phyloP scores from a whole-genome alignment of 1,284 basidiomycete species.

The Xerocomus amazonicus region DNA sequence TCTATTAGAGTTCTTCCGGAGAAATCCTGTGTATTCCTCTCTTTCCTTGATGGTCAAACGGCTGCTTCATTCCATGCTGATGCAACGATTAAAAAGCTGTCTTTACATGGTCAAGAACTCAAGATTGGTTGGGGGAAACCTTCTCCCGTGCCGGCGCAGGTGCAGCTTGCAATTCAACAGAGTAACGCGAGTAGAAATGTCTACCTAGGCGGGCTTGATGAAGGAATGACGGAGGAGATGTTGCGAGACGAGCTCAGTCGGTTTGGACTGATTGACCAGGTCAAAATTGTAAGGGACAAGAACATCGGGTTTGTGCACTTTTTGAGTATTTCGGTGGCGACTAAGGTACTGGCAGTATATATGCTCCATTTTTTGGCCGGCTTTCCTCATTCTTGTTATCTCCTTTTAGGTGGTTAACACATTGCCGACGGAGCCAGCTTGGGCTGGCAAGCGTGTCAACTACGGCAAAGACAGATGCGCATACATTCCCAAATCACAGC shows the following conservation, averaged over 20 bases:
- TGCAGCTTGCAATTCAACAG: slow-evolving; percentile 83
- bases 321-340: slow-evolving; percentile 87
- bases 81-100: slow-evolving; percentile 87
- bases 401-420: slow-evolving; percentile 75
- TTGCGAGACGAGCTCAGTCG: slow-evolving; percentile 82
- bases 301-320: slow-evolving; percentile 98
- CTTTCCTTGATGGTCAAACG: slow-evolving; percentile 88
- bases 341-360: slow-evolving; percentile 59
- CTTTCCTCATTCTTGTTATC: slow-evolving; percentile 1
- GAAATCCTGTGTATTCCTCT: slow-evolving; percentile 97
- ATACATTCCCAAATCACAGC: slow-evolving; percentile 88
- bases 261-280: slow-evolving; percentile 96
- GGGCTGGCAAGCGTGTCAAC: slow-evolving; percentile 93
- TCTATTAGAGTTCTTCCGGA: slow-evolving; percentile 94
- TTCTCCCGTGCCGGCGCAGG: slow-evolving; percentile 79
- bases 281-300: slow-evolving; percentile 97
- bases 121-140: slow-evolving; percentile 97
- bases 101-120: slow-evolving; percentile 88
- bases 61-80: slow-evolving; percentile 95
- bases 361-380: neutral
- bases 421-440: slow-evolving; percentile 82
- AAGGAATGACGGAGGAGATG: slow-evolving; percentile 84
- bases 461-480: slow-evolving; percentile 96
- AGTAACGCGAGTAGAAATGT: slow-evolving; percentile 91
- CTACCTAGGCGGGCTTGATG: slow-evolving; percentile 88